phyloP scores from a whole-genome alignment of 2,329 filamentous ascomycete species.

The Monilinia fructigena region DNA sequence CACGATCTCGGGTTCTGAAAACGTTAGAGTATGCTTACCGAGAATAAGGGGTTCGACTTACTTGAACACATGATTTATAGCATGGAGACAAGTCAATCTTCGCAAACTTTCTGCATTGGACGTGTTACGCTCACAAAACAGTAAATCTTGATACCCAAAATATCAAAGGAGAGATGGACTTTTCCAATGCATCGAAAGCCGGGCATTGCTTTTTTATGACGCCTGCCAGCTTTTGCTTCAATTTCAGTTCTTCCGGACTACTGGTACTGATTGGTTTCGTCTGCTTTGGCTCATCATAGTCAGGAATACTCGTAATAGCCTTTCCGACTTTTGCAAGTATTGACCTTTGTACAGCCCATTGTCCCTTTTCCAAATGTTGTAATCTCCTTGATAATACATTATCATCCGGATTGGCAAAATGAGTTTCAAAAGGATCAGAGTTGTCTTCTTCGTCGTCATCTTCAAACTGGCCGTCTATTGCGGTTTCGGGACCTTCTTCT shows the following conservation, averaged over 20 bases:
- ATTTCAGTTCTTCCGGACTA: slow-evolving; percentile 51
- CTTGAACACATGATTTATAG: slow-evolving; percentile 90
- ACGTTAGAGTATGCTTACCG: slow-evolving; percentile 25
- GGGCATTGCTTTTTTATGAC: slow-evolving; percentile 53
- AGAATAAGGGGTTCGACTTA: slow-evolving; percentile 41
- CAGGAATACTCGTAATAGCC: slow-evolving; percentile 49
- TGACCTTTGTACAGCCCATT: slow-evolving; percentile 52
- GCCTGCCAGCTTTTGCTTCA: slow-evolving; percentile 69
- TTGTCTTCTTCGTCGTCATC: slow-evolving; percentile 52
- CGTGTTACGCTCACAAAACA: slow-evolving; percentile 71
- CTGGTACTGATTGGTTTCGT: slow-evolving; percentile 27
- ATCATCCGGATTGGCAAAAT: slow-evolving; percentile 71
- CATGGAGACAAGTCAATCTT: slow-evolving; percentile 74
- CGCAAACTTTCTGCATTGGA: slow-evolving; percentile 68
- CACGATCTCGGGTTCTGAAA: slow-evolving; percentile 73
- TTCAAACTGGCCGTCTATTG: slow-evolving; percentile 40
- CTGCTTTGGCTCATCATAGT: slow-evolving; percentile 41
- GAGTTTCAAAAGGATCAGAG: slow-evolving; percentile 74
- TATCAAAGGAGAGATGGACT: slow-evolving; percentile 65
- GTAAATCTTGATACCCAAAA: slow-evolving; percentile 79
- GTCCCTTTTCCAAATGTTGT: slow-evolving; percentile 48
- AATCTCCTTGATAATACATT: slow-evolving; percentile 55
- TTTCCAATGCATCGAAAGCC: slow-evolving; percentile 60
- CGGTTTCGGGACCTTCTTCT: slow-evolving; percentile 47
- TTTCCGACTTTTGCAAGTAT: slow-evolving; percentile 47